These are phyloP conservation scores for Albizia julibrissin DNA, from an alignment of 306 rosid species.

Conservation along the genomic window DNA sequence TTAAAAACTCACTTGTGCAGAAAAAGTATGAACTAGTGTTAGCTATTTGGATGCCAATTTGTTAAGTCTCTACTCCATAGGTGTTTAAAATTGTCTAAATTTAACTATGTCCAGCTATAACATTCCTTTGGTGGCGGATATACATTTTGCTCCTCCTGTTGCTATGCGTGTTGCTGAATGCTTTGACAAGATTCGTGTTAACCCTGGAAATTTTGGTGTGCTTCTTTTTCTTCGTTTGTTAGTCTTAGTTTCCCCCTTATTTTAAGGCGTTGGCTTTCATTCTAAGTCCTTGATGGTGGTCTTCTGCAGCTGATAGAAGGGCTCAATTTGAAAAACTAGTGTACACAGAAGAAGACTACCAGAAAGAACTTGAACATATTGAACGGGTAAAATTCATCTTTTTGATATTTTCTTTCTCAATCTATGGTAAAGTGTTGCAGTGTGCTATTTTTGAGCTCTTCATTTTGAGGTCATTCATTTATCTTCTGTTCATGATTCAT, in stretches of 20 bases:
- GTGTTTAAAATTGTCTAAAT: slow-evolving; percentile 24
- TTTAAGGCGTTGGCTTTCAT: neutral
- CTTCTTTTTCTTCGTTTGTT: slow-evolving; percentile 4
- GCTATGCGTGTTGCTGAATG: slow-evolving; percentile 91
- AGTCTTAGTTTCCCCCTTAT: neutral
- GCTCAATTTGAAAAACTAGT: slow-evolving; percentile 90
- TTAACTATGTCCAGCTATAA: slow-evolving; percentile 61
- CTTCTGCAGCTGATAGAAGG: slow-evolving; percentile 87
- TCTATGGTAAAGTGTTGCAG: slow-evolving; percentile 2
- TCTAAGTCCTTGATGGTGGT: slow-evolving; percentile 36
- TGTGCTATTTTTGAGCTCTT: slow-evolving; percentile 9
- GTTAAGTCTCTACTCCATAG: neutral
- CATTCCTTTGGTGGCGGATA: slow-evolving; percentile 87
- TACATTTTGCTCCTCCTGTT: slow-evolving; percentile 84
- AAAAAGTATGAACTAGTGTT: slow-evolving; percentile 51
- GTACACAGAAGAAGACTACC: slow-evolving; percentile 92
- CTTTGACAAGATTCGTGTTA: slow-evolving; percentile 94
- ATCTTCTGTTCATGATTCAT: slow-evolving; percentile 7
- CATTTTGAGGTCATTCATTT: neutral
- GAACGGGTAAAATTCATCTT: slow-evolving; percentile 59
- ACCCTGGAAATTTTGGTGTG: slow-evolving; percentile 91
- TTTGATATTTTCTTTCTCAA: slow-evolving; percentile 15
- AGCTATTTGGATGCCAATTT: slow-evolving; percentile 17
- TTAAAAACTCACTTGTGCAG: slow-evolving; percentile 91
- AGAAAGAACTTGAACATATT: slow-evolving; percentile 97